Percentiles rank a stretch among this genome's conserved stretches.
Conservation (phyloP, 192 early-diverging fungal species). For the Paraglomus occultum region DNA sequence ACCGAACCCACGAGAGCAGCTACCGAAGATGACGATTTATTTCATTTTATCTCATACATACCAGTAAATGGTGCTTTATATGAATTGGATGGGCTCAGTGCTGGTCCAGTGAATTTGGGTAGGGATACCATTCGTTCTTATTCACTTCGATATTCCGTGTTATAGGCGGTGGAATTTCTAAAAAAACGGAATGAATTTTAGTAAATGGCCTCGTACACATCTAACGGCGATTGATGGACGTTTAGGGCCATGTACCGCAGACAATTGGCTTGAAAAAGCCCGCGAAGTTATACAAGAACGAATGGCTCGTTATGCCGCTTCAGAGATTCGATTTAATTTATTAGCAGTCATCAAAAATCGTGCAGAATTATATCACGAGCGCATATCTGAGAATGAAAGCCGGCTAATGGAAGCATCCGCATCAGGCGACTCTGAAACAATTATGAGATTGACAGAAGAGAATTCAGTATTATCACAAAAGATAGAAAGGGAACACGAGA, state of each 20-base stretch:
- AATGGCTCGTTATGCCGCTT: conserved; percentile 58
- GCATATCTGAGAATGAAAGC: conserved; percentile 46
- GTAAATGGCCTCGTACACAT: background rate
- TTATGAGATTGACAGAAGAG: conserved; percentile 51
- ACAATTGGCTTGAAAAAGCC: conserved; percentile 64
- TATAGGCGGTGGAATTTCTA: background rate
- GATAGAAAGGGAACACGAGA: conserved; percentile 59
- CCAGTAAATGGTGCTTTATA: conserved; percentile 69
- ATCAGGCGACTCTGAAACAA: conserved; percentile 34
- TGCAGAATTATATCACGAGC: conserved; percentile 51
- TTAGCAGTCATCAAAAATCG: conserved; percentile 75
- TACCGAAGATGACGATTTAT: conserved; percentile 69
- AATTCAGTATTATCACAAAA: conserved; percentile 49
- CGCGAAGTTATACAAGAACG: conserved; percentile 65
- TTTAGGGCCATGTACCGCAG: conserved; percentile 58
- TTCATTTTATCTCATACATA: conserved; percentile 79
- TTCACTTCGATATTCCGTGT: background rate
- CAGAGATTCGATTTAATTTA: conserved; percentile 76
- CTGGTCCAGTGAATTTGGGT: conserved; percentile 62
- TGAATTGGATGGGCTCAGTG: conserved; percentile 75
- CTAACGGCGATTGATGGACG: background rate
- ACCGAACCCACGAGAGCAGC: conserved; percentile 54
- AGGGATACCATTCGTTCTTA: background rate
- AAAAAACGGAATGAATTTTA: background rate
- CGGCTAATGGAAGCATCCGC: conserved; percentile 48